Percentiles rank a stretch among this genome's conserved stretches.
Conservation (phyloP, 257 asterid species). For the Solanum piurae region DNA sequence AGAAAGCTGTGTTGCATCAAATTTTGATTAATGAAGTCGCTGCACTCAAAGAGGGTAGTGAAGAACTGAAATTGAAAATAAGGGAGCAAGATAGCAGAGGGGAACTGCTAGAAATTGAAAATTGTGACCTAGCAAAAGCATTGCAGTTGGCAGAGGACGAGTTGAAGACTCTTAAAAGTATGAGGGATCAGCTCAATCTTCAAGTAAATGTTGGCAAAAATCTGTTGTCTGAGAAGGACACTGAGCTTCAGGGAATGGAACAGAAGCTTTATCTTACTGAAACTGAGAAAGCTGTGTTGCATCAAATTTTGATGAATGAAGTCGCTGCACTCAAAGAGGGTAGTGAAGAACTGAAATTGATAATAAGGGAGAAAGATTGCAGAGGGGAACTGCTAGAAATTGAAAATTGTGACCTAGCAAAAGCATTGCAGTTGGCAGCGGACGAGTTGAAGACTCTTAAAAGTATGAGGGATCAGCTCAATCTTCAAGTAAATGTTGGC, state of each 20-base stretch:
- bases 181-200: conserved; percentile 25
- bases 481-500: no score
- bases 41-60: conserved; percentile 37
- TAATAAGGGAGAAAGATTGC: no score
- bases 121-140: conserved; percentile 24
- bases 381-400: no score
- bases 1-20: conserved; percentile 30
- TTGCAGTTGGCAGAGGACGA: conserved; percentile 37
- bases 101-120: conserved; percentile 37
- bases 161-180: conserved; percentile 14
- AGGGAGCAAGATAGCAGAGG: conserved; percentile 36
- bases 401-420: no score
- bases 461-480: no score
- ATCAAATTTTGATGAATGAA: conserved; percentile 15
- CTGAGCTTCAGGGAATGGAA: conserved; percentile 33
- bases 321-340: conserved; percentile 16
- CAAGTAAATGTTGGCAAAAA: conserved; percentile 38
- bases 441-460: no score
- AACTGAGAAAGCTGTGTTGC: conserved; percentile 32
- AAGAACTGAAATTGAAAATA: conserved; percentile 33
- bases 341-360: no score
- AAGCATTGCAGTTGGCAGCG: no score
- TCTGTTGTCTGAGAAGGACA: conserved; percentile 29
- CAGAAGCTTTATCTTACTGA: conserved; percentile 28
- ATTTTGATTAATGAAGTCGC: conserved; percentile 14